Base-by-base conservation (phyloP, 768 basidiomycete genomes). In the Auriculariales sp. region DNA sequence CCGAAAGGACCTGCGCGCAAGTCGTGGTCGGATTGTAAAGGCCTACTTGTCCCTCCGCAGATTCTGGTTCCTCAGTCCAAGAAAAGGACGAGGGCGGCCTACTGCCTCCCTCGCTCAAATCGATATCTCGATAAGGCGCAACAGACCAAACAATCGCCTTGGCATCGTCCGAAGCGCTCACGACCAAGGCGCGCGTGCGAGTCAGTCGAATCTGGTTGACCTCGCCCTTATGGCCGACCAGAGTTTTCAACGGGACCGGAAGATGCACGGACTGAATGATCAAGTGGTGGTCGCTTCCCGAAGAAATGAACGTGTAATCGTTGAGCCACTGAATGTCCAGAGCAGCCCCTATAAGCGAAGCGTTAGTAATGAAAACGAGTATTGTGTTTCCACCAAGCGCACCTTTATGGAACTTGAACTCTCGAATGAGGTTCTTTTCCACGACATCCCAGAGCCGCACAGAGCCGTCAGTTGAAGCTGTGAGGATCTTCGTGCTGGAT, bases 291-390 rank as follows among this genome's bases (percentile, higher is more conserved):
- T 89, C 85, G 15, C 83, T 80, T 32, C 85, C 83, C 57, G 79
- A 81, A 46, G 76, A 85, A 24, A 75, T 81, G 56, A 88, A 90
- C 3, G 71, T 73, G 22, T 73, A 70, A 15, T 84, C 78, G 49
- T 77, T 73, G 15, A 90, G 55, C 87, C 87, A 90, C 49, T 84
- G 85, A 6, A 83, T 73, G 58, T 90, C 86, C 58, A 90, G 62
- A 61, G 57, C 83, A 85, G 60, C 80, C 84, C 82, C 54, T 6
- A 52, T 34, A 46, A 19, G 17, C 35, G 35, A 31, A 46, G 14
- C 33, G n/a, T 36, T 15, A 49, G 7, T 14, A 49, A 53, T 47
- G 33, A n/a, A 3, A 10, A n/a, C 12, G 3, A 33, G 12, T 14
- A 28, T 28, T 28, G 28, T 3, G 39, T 19, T 14, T 3, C 28